Evolutionary conservation across 495 filamentous ascomycete species (phyloP).

Genomic region (Thermothielavioides terrestris): DNA sequence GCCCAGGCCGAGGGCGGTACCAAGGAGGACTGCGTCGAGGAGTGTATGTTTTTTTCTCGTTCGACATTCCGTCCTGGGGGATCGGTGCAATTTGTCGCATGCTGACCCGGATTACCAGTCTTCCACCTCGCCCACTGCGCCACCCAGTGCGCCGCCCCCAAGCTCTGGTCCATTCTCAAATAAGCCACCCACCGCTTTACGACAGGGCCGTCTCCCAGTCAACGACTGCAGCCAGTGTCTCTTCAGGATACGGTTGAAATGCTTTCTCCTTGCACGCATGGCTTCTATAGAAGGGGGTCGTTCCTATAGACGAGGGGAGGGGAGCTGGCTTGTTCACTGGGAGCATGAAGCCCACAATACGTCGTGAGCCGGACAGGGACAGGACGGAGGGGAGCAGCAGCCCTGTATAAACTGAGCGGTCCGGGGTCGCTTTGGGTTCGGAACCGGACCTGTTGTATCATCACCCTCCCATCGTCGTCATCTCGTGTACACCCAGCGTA

Average conservation of each 20-base stretch:
- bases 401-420: constrained; percentile 12
- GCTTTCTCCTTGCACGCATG: constrained; percentile 4
- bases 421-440: constrained; percentile 2
- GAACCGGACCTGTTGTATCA: constrained; percentile 18
- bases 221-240: constrained; percentile 1
- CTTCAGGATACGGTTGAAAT: constrained; percentile 6
- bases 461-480: constrained; percentile 16
- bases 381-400: constrained; percentile 2
- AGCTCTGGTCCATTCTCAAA: constrained; percentile 85
- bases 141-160: constrained; percentile 82
- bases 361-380: not conserved
- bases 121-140: constrained; percentile 98
- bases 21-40: constrained; percentile 95
- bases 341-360: not conserved
- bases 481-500: too few species aligned
- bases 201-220: not conserved
- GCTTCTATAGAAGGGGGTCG: constrained; percentile 7
- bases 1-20: constrained; percentile 53
- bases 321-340: not conserved
- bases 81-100: not conserved
- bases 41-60: constrained; percentile 61
- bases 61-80: not conserved
- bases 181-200: constrained; percentile 40
- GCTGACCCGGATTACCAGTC: constrained; percentile 46
- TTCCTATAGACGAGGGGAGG: constrained; percentile 6